phyloP scores from a whole-genome alignment of 768 basidiomycete species.

The Mrakia gelida region DNA sequence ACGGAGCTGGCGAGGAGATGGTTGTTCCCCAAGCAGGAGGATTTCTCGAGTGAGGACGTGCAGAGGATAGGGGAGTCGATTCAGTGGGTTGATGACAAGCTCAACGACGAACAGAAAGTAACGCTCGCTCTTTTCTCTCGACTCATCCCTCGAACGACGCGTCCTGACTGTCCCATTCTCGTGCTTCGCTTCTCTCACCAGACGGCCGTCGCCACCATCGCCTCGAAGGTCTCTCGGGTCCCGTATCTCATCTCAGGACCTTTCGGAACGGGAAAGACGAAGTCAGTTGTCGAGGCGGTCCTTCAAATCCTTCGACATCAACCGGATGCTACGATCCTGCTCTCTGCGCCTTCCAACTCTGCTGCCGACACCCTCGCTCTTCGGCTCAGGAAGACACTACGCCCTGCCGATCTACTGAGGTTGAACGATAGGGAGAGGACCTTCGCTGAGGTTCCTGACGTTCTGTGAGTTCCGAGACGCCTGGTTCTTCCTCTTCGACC shows the following conservation, averaged over 20 bases:
- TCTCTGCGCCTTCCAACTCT: slow-evolving; percentile 44
- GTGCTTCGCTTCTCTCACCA: background rate
- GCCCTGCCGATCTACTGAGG: slow-evolving; percentile 38
- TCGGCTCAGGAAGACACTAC: slow-evolving; percentile 37
- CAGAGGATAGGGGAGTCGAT: background rate
- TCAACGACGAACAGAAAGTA: slow-evolving; percentile 44
- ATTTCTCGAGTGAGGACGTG: background rate
- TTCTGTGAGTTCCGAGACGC: slow-evolving; percentile 26
- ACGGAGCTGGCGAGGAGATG: slow-evolving; percentile 30
- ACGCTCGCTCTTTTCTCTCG: background rate
- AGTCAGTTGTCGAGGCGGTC: slow-evolving; percentile 41
- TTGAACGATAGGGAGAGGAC: slow-evolving; percentile 43
- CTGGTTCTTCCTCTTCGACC: background rate
- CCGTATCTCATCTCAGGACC: slow-evolving; percentile 45
- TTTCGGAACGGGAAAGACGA: slow-evolving; percentile 37
- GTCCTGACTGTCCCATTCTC: background rate
- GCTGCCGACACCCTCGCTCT: slow-evolving; percentile 45
- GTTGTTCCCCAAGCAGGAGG: slow-evolving; percentile 39
- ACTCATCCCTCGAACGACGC: background rate
- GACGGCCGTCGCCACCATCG: slow-evolving; percentile 38
- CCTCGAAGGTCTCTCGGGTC: slow-evolving; percentile 30
- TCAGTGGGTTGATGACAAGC: slow-evolving; percentile 36
- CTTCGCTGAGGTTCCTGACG: slow-evolving; percentile 42
- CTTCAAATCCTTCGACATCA: slow-evolving; percentile 41
- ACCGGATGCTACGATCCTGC: slow-evolving; percentile 39